Base-by-base conservation (phyloP, 768 basidiomycete species). In the Boletus barrowsii region DNA sequence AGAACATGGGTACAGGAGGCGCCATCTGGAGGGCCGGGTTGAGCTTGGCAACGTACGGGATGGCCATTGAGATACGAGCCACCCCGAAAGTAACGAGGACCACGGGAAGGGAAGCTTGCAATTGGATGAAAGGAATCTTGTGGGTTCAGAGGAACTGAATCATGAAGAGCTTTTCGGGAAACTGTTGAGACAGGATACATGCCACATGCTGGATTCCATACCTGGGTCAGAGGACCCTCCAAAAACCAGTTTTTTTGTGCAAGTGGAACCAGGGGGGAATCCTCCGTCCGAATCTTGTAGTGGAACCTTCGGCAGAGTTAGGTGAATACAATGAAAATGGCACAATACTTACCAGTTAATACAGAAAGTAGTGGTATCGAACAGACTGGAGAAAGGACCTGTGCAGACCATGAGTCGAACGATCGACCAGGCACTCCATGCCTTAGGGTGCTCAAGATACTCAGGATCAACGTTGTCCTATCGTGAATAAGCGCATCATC, bases 391-490 rank as follows among this genome's bases (percentile, higher is more conserved):
- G 32, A 72, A 71, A 17, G 71, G 71, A 9, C 71, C 73, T 3
- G 74, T 3, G 50, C 65, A 74, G 32, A 72, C 30, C 71, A 72
- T 72, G 62, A 72, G 73, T 17, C 65, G 63, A 32, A 69, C 22
- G 41, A 72, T 72, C n/a, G 72, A 73, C 56, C 61, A 60, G 18
- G 71, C 72, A 49, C 62, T 62, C 71, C 63, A 68, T 35, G 63
- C 59, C 53, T 47, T 73, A 13, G 71, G 71, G 20, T 43, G 42
- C 51, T 63, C 64, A 11, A 72, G 65, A 57, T 70, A 72, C 57
- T 72, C 72, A 1, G 70, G 68, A 50, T 72, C 73, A 50, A 72
- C 73, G 14, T 74, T 73, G 49, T 72, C 73, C 68, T 69, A 42
- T 10, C 14, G 36, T 11, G 18, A 11, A 43, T 71, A 15, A 61